A percentile compares a stretch with the other conserved stretches of the same genome.
These are phyloP conservation scores for Lichtheimia ramosa DNA, from an alignment of 371 early-diverging fungal species.

Conservation along the genomic window DNA sequence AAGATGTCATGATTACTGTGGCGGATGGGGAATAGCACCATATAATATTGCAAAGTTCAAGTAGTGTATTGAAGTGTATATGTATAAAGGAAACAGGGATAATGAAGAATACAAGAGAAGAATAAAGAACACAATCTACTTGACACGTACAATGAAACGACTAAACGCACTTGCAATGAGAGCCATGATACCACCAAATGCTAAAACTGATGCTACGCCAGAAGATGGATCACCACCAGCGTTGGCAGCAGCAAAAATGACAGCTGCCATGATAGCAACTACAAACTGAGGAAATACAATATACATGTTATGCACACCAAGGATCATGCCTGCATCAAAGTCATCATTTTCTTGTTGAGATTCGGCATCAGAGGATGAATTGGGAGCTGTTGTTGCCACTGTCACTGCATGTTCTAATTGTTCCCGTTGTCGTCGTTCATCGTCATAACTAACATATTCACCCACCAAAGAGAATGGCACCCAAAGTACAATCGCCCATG, in stretches of 20 bases:
- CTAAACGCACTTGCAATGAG: conserved; percentile 59
- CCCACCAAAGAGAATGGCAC: conserved; percentile 80
- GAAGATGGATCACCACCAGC: conserved; percentile 21
- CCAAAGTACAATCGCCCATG: conserved; percentile 81
- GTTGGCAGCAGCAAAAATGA: conserved; percentile 52
- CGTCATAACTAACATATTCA: conserved; percentile 60
- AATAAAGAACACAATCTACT: neutral
- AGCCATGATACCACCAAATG: conserved; percentile 69
- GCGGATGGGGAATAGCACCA: no score
- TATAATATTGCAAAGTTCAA: no score
- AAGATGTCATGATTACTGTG: no score
- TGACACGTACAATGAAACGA: conserved; percentile 43
- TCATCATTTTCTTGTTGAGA: conserved; percentile 36
- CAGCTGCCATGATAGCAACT: conserved; percentile 55
- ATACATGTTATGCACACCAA: conserved; percentile 85
- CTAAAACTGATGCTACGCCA: conserved; percentile 54
- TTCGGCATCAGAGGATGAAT: conserved; percentile 6
- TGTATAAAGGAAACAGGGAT: neutral
- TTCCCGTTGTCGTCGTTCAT: conserved; percentile 24
- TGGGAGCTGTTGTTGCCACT: neutral
- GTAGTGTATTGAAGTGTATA: neutral
- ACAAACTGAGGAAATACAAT: conserved; percentile 81
- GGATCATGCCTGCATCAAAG: conserved; percentile 67
- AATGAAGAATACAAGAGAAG: neutral
- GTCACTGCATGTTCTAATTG: neutral